A percentile compares a stretch with the other conserved stretches of the same genome.
These are phyloP conservation scores for Floccularia luteovirens DNA, from an alignment of 768 basidiomycete genomes.

Conservation along the genomic window DNA sequence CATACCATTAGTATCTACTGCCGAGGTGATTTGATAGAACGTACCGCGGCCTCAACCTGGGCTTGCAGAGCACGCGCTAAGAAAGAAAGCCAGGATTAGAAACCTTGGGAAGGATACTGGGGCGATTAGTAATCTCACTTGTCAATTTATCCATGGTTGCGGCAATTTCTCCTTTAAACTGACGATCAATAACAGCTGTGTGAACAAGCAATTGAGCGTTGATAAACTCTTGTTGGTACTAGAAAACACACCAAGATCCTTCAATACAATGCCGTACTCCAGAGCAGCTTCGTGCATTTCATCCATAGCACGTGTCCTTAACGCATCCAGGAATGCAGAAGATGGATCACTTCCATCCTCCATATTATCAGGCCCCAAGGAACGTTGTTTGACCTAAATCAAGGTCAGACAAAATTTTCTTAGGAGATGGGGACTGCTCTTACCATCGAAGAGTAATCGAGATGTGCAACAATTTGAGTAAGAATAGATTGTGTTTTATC, in stretches of 20 bases:
- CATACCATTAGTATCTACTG: constrained; percentile 1
- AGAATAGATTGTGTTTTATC: constrained; percentile 86
- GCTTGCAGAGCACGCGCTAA: constrained; percentile 72
- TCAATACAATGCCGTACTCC: constrained; percentile 78
- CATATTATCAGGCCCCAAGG: constrained; percentile 67
- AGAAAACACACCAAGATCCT: constrained; percentile 55
- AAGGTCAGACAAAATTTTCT: constrained; percentile 1
- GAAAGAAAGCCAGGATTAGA: constrained; percentile 8
- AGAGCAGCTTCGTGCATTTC: constrained; percentile 76
- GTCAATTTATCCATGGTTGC: constrained; percentile 81
- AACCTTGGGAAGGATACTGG: not conserved
- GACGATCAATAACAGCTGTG: constrained; percentile 75
- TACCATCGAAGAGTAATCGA: constrained; percentile 42
- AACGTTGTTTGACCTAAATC: constrained; percentile 67
- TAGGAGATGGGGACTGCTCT: not conserved
- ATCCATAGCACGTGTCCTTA: constrained; percentile 80
- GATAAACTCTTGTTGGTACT: not conserved
- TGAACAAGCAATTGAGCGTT: constrained; percentile 2
- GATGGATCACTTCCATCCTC: constrained; percentile 65
- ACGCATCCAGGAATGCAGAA: constrained; percentile 75
- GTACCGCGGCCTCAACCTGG: constrained; percentile 79
- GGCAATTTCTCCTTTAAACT: constrained; percentile 87
- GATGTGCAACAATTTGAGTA: constrained; percentile 80
- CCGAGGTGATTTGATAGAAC: constrained; percentile 11
- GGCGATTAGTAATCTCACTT: constrained; percentile 12